Base-by-base conservation (phyloP, 441 rosid species). In the Populus hybrid region DNA sequence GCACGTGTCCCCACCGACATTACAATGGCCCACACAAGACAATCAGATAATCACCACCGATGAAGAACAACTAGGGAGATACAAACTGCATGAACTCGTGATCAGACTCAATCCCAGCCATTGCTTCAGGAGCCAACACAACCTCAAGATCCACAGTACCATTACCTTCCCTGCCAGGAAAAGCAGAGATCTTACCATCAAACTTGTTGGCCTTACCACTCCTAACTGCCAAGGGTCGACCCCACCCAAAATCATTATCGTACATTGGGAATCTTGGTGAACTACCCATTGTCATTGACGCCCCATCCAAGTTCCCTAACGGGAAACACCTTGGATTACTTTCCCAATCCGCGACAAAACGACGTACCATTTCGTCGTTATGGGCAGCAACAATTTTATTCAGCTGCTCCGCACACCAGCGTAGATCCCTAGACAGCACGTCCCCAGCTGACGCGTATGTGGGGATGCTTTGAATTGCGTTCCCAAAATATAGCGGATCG, bases 181-280 rank as follows among this genome's bases (percentile, higher is more conserved):
- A 92, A 57, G 95, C 97, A 5, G 97, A 91, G 34, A 92, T 91
- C 82, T 91, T 92, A 42, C 97, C 95, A 70, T 91, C 92, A 74
- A 92, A 92, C 69, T 91, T 91, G 70, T 91, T 92, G 46, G 93
- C 91, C 77, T 84, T 85, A 2, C 97, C 95, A 38, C 97, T 92
- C 73, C 95, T 78, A 61, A 92, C 88, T 0, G 95, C 97, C 80
- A 90, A 34, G 3, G 97, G 95, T 9, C 81, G 84, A 5, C 95
- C 97, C 95, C 94, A 91, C 40, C 97, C 32, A 30, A 30, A 30
- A 30, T 30, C 32, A 30, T 30, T 30, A 30, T 30, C 32, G 32
- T 30, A 30, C 97, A 91, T 91, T 4, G 94, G 93, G 66, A 92
- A 92, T 79, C 97, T 85, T 64, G 97, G 97, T 18, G 97, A 92